Percentiles rank a stretch among this genome's conserved stretches.
These are phyloP conservation scores for Gaertneriomyces semiglobifer DNA, from an alignment of 192 early-diverging fungal species.

Conservation along the genomic window DNA sequence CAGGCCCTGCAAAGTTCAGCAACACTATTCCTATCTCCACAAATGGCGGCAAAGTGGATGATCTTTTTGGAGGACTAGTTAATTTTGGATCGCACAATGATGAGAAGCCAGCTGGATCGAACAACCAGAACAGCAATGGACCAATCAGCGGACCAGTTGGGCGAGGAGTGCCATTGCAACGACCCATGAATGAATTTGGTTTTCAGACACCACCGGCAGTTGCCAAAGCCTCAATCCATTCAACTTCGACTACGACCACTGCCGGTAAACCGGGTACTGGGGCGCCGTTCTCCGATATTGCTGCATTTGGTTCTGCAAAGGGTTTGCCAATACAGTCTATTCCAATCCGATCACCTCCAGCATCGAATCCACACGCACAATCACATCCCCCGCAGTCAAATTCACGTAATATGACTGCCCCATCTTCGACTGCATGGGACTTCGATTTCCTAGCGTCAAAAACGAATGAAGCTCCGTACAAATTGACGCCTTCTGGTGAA, in stretches of 20 bases:
- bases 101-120: slow-evolving; percentile 8
- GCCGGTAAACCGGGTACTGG: not conserved
- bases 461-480: not conserved
- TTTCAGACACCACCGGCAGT: not conserved
- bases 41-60: slow-evolving; percentile 10
- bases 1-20: not conserved
- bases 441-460: slow-evolving; percentile 24
- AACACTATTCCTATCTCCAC: not conserved
- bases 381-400: not conserved
- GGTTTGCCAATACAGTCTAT: not conserved
- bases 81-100: slow-evolving; percentile 20
- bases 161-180: not conserved
- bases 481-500: not conserved
- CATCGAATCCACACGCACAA: not conserved
- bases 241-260: not conserved
- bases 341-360: not conserved
- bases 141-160: slow-evolving; percentile 7
- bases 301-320: not conserved
- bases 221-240: not conserved
- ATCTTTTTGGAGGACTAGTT: slow-evolving; percentile 31
- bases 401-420: not conserved
- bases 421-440: slow-evolving; percentile 14
- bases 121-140: slow-evolving; percentile 18
- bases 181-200: not conserved
- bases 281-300: not conserved